Percentiles rank a stretch among this genome's conserved stretches.
Evolutionary conservation across 2,329 filamentous ascomycete genomes (phyloP).

Genomic region (Cercospora canescens): DNA sequence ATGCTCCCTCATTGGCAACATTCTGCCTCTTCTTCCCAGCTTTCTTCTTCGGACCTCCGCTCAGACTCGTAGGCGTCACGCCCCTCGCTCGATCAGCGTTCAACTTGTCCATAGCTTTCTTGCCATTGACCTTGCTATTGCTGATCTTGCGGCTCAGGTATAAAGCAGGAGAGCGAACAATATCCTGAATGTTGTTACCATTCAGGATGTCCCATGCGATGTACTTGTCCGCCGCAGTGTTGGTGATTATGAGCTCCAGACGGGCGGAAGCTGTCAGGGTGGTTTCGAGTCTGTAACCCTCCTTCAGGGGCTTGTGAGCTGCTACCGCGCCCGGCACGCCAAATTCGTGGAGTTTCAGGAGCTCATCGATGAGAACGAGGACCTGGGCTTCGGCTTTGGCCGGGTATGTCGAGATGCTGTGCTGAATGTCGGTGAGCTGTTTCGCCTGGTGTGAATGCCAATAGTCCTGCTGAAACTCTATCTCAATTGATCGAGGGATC

Average conservation of each 20-base stretch:
- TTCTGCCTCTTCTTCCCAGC: background rate
- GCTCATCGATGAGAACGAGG: conserved; percentile 14
- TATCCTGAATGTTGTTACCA: conserved; percentile 1
- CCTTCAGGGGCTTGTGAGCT: conserved; percentile 3
- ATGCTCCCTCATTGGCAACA: background rate
- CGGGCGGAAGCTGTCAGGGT: conserved; percentile 14
- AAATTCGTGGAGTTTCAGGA: conserved; percentile 15
- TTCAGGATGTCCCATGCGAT: conserved; percentile 18
- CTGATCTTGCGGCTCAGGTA: conserved; percentile 20
- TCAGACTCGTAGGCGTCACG: background rate
- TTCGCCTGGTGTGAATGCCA: conserved; percentile 15
- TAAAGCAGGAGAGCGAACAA: conserved; percentile 9
- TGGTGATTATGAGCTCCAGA: conserved; percentile 10
- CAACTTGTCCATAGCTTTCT: conserved; percentile 17
- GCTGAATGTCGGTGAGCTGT: conserved; percentile 1
- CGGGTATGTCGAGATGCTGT: background rate
- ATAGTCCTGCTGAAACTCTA: conserved; percentile 11
- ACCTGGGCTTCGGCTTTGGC: conserved; percentile 14
- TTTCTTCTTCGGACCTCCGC: background rate
- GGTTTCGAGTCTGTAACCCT: conserved; percentile 14
- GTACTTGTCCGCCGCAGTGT: conserved; percentile 17
- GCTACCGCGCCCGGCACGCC: conserved; percentile 12
- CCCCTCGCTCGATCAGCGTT: conserved; percentile 2
- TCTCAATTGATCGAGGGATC: background rate
- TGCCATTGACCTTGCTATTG: conserved; percentile 20